phyloP scores from a whole-genome alignment of 2,329 filamentous ascomycete genomes.

The Phoma sp. region DNA sequence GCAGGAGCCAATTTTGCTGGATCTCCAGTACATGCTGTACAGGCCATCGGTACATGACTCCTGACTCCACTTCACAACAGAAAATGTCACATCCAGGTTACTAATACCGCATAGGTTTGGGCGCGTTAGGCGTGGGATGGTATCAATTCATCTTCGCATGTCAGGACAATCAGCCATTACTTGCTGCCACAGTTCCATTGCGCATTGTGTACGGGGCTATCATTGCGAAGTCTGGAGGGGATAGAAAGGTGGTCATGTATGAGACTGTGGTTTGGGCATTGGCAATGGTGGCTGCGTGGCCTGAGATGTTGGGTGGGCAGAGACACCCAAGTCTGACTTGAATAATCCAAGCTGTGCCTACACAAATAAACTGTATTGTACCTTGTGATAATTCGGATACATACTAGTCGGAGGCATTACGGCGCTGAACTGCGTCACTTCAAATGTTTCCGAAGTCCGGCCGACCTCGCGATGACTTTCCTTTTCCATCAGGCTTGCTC shows the following conservation, averaged over 20 bases:
- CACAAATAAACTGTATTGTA: too few relatives aligned
- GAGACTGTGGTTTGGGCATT: constrained; percentile 11
- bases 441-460: not conserved
- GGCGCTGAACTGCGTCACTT: not conserved
- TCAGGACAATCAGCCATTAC: constrained; percentile 13
- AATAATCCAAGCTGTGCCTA: too few relatives aligned
- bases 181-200: constrained; percentile 14
- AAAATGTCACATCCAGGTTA: too few relatives aligned
- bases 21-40: not conserved
- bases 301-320: not conserved
- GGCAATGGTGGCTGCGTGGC: not conserved
- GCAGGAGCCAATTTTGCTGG: not conserved
- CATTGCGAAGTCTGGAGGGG: not conserved
- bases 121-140: constrained; percentile 19
- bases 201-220: not conserved
- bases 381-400: too few relatives aligned
- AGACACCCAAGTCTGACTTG: not conserved
- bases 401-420: too few relatives aligned
- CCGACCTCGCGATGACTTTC: constrained; percentile 1
- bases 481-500: not conserved
- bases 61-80: too few relatives aligned
- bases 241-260: not conserved
- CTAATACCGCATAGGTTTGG: constrained; percentile 10
- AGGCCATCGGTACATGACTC: not conserved
- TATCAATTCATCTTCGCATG: constrained; percentile 21